Conservation (phyloP, 1,139 yeast species). For the Yueomyces sp. region DNA sequence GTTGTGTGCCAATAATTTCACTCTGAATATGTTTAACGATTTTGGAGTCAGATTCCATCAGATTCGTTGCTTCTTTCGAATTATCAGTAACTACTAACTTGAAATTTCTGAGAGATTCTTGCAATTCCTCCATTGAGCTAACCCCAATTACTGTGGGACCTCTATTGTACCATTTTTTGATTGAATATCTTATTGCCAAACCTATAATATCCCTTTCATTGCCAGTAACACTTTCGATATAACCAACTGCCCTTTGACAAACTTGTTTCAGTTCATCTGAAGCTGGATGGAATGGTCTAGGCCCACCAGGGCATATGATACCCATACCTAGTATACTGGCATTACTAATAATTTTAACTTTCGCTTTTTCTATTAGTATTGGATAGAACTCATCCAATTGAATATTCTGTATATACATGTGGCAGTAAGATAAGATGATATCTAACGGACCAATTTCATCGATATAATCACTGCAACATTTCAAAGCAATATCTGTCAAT, state of each 20-base stretch:
- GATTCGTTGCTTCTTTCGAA: conserved; percentile 9
- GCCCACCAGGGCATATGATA: conserved; percentile 50
- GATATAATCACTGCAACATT: conserved; percentile 25
- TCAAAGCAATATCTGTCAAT: conserved; percentile 37
- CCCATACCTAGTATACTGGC: conserved; percentile 91
- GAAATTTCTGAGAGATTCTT: conserved; percentile 48
- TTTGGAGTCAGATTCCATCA: conserved; percentile 30
- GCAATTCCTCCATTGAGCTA: conserved; percentile 47
- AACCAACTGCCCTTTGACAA: conserved; percentile 33
- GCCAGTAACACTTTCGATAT: conserved; percentile 9
- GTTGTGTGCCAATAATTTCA: conserved; percentile 36
- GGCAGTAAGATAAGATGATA: conserved; percentile 65
- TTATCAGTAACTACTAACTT: conserved; percentile 33
- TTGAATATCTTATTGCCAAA: conserved; percentile 66
- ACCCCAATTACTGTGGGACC: conserved; percentile 70
- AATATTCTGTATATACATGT: conserved; percentile 77
- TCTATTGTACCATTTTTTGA: conserved; percentile 39
- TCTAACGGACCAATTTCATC: conserved; percentile 41
- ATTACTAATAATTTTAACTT: conserved; percentile 47
- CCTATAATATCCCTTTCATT: conserved; percentile 59
- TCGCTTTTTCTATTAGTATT: conserved; percentile 37
- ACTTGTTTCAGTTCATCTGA: conserved; percentile 33
- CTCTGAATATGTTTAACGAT: conserved; percentile 34
- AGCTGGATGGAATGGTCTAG: conserved; percentile 78
- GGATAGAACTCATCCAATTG: conserved; percentile 36